phyloP scores from a whole-genome alignment of 1,284 basidiomycete genomes.

The Phylloboletellus chloephorus region DNA sequence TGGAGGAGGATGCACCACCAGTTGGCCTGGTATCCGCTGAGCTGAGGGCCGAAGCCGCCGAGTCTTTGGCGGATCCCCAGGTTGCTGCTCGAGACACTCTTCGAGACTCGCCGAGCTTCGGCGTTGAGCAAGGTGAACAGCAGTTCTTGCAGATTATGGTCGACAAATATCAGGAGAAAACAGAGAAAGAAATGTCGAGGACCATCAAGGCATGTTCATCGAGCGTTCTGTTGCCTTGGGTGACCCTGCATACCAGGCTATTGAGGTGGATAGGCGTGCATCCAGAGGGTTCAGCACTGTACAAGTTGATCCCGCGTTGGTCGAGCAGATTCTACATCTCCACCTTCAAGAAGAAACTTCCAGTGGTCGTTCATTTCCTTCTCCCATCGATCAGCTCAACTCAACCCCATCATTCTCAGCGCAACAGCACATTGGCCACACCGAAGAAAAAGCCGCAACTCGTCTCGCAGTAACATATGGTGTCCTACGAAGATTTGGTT shows the following conservation, averaged over 20 bases:
- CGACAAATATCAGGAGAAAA: slow-evolving; percentile 83
- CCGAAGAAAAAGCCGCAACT: slow-evolving; percentile 69
- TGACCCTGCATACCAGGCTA: slow-evolving; percentile 43
- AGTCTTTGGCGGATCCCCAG: slow-evolving; percentile 3
- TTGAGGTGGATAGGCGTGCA: slow-evolving; percentile 81
- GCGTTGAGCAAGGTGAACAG: slow-evolving; percentile 45
- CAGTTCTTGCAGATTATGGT: slow-evolving; percentile 57
- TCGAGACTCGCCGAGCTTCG: slow-evolving; percentile 28
- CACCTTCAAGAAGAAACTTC: slow-evolving; percentile 34
- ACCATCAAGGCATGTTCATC: slow-evolving; percentile 40
- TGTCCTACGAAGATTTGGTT: slow-evolving; percentile 80
- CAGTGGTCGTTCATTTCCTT: slow-evolving; percentile 11
- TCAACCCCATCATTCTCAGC: slow-evolving; percentile 24
- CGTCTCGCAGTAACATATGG: slow-evolving; percentile 79
- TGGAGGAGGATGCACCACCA: slow-evolving; percentile 19
- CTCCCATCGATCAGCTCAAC: slow-evolving; percentile 1
- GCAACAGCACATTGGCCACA: slow-evolving; percentile 40
- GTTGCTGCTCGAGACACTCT: slow-evolving; percentile 5
- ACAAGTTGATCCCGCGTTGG: slow-evolving; percentile 56
- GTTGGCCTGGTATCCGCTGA: slow-evolving; percentile 11
- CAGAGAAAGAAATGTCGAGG: slow-evolving; percentile 82
- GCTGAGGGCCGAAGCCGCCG: slow-evolving; percentile 8
- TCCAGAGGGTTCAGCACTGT: slow-evolving; percentile 64
- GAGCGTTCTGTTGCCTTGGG: slow-evolving; percentile 3
- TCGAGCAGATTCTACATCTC: slow-evolving; percentile 58